Conservation (phyloP, 257 asterid genomes). For the Solanum chaucha region DNA sequence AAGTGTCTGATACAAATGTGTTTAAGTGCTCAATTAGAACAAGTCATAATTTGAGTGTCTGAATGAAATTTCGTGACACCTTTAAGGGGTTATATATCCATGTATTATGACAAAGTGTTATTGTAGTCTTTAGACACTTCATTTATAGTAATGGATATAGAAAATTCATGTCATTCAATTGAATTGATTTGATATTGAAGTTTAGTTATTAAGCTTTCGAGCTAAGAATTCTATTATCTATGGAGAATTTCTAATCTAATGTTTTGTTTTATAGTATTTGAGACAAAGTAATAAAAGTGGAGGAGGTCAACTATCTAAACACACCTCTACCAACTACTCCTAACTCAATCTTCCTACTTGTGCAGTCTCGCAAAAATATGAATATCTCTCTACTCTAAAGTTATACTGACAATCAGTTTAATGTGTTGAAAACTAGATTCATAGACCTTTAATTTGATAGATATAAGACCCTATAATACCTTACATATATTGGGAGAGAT, state of each 20-base stretch:
- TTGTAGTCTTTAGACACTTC: not conserved
- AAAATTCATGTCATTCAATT: not conserved
- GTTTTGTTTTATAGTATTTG: not conserved
- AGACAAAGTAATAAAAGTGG: not conserved
- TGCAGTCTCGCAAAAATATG: too few relatives aligned
- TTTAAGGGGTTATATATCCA: not conserved
- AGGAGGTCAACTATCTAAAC: not conserved
- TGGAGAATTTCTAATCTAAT: not conserved
- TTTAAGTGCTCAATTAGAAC: not conserved
- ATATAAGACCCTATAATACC: not conserved
- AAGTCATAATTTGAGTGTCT: not conserved
- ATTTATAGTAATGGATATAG: not conserved
- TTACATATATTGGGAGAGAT: not conserved
- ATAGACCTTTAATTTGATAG: too few relatives aligned
- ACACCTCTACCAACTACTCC: not conserved
- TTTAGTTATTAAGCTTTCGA: not conserved
- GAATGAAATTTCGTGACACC: not conserved
- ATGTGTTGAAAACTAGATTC: too few relatives aligned
- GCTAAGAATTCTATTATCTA: not conserved
- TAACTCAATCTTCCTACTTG: too few relatives aligned
- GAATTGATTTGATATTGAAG: not conserved
- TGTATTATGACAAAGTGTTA: not conserved
- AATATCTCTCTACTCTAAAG: too few relatives aligned
- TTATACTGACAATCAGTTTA: too few relatives aligned
- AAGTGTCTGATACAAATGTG: not conserved